phyloP scores from a whole-genome alignment of 208 protist genomes.

The Trypanosoma lewisi region DNA sequence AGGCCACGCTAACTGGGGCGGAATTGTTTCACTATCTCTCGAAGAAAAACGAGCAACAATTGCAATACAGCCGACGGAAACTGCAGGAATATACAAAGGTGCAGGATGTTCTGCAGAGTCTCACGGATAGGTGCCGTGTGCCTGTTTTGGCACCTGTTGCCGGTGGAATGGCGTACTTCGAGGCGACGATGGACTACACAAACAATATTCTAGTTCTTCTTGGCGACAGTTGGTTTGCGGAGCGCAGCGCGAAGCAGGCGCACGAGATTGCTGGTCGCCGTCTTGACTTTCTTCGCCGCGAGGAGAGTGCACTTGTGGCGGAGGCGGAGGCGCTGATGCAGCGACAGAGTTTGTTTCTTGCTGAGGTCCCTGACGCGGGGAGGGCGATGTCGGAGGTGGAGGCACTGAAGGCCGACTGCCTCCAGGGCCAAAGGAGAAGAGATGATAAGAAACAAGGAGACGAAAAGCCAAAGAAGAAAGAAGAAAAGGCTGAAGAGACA shows the following conservation, averaged over 20 bases:
- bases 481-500: background rate
- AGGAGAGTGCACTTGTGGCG: conserved; percentile 55
- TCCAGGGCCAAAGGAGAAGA: background rate
- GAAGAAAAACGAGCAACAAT: conserved; percentile 48
- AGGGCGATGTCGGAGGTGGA: conserved; percentile 46
- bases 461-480: background rate
- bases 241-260: conserved; percentile 82
- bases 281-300: conserved; percentile 66
- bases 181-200: conserved; percentile 67
- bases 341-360: conserved; percentile 58
- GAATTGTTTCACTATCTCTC: conserved; percentile 69
- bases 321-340: conserved; percentile 50
- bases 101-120: conserved; percentile 38
- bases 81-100: conserved; percentile 53
- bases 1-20: conserved; percentile 61
- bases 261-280: conserved; percentile 62
- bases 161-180: conserved; percentile 78
- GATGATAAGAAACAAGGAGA: background rate
- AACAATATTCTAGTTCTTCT: conserved; percentile 88
- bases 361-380: conserved; percentile 63
- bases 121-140: conserved; percentile 56
- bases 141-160: conserved; percentile 77
- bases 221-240: conserved; percentile 85
- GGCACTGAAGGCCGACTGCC: conserved; percentile 11
- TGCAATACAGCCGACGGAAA: conserved; percentile 26